Conservation (phyloP, 768 basidiomycete species). For the Auriculariales sp. region DNA sequence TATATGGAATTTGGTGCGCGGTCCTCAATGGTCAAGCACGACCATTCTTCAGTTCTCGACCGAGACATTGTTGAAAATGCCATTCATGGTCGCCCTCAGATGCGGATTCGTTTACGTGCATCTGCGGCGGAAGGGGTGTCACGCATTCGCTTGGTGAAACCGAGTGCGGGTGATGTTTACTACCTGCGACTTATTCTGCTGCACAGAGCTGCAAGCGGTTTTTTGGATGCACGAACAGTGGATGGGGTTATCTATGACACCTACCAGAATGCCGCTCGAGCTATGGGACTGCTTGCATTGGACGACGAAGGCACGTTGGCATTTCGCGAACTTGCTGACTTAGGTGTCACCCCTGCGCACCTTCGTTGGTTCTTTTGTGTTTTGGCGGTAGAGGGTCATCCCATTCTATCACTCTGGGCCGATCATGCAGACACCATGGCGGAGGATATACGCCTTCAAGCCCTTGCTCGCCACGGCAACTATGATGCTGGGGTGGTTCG, state of each 20-base stretch:
- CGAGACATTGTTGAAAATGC: not conserved
- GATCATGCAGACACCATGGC: slow-evolving; percentile 12
- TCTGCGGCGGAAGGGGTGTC: not conserved
- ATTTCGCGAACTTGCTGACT: slow-evolving; percentile 20
- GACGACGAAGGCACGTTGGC: slow-evolving; percentile 16
- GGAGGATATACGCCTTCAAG: slow-evolving; percentile 11
- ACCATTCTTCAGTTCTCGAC: not conserved
- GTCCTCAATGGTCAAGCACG: not conserved
- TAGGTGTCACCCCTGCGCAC: slow-evolving; percentile 20
- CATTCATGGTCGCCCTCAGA: not conserved
- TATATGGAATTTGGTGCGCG: not conserved
- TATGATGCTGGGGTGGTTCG: slow-evolving; percentile 10
- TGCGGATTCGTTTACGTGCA: not conserved
- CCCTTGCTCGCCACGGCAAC: slow-evolving; percentile 4
- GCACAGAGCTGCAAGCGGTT: slow-evolving; percentile 8
- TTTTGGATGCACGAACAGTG: slow-evolving; percentile 13
- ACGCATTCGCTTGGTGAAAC: not conserved
- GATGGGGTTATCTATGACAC: slow-evolving; percentile 7
- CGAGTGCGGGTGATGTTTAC: slow-evolving; percentile 20
- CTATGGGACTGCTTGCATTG: slow-evolving; percentile 13
- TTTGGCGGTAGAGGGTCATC: slow-evolving; percentile 18
- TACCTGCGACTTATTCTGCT: slow-evolving; percentile 18
- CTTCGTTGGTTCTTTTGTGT: slow-evolving; percentile 25
- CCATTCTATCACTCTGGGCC: slow-evolving; percentile 15
- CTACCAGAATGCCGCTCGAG: slow-evolving; percentile 14